Conservation (phyloP, 208 protist species). For the Leishmania braziliensis region DNA sequence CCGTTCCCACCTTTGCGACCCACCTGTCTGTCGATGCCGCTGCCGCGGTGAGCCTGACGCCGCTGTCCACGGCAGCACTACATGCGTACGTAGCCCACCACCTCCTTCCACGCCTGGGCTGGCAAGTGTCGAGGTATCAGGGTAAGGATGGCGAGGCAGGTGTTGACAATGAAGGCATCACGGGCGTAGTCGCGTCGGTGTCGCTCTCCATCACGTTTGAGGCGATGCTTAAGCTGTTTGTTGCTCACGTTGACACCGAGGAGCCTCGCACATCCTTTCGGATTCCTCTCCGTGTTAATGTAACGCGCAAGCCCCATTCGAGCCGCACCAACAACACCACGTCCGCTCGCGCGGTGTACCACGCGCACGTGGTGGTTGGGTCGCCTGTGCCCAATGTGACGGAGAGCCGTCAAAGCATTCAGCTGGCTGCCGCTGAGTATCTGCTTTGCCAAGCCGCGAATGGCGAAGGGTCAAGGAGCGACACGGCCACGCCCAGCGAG, state of each 20-base stretch:
- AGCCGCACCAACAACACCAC: not conserved
- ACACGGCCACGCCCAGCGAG: not conserved
- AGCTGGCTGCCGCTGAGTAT: constrained; percentile 23
- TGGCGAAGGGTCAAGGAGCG: not conserved
- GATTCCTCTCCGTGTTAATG: constrained; percentile 19
- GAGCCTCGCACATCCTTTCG: constrained; percentile 36
- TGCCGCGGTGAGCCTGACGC: not conserved
- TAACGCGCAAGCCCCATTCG: constrained; percentile 2
- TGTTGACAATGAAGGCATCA: not conserved
- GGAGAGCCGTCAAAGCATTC: constrained; percentile 34
- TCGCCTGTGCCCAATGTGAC: constrained; percentile 31
- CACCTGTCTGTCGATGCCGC: not conserved
- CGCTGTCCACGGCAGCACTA: constrained; percentile 16
- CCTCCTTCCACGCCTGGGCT: constrained; percentile 31
- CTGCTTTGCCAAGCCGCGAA: constrained; percentile 5
- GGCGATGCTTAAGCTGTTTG: constrained; percentile 32
- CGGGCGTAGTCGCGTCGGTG: constrained; percentile 9
- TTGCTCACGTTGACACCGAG: constrained; percentile 33
- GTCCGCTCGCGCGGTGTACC: constrained; percentile 5
- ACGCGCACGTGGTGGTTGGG: constrained; percentile 29
- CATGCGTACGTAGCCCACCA: constrained; percentile 20
- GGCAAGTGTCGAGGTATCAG: constrained; percentile 3
- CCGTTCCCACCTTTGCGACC: not conserved
- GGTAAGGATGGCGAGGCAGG: not conserved
- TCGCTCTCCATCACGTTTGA: constrained; percentile 25